Evolutionary conservation across 352 stramenopile species (phyloP).

Genomic region (Phytopythium chamaehyphon): DNA sequence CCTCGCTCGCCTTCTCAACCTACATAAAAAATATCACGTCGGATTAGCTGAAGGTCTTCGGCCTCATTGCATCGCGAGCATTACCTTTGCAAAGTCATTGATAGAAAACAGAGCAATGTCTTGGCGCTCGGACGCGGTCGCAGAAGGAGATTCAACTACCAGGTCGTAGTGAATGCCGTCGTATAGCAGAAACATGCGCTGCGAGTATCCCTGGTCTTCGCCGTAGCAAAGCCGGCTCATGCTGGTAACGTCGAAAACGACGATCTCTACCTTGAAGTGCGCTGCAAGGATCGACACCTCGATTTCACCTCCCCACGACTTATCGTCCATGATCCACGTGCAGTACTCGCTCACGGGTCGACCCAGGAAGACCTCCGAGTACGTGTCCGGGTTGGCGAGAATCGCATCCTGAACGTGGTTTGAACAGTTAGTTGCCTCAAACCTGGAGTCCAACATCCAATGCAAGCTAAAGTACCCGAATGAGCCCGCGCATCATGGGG

Average conservation of each 20-base stretch:
- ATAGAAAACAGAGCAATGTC: constrained; percentile 73
- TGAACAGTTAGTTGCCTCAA: neutral
- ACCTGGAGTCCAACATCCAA: neutral
- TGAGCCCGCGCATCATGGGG: constrained; percentile 57
- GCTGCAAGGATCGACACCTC: constrained; percentile 81
- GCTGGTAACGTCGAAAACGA: constrained; percentile 83
- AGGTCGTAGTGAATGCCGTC: constrained; percentile 86
- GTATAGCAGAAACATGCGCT: constrained; percentile 84
- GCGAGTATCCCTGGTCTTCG: constrained; percentile 75
- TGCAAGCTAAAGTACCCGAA: constrained; percentile 27
- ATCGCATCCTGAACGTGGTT: constrained; percentile 54
- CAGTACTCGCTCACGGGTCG: constrained; percentile 78
- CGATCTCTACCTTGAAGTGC: constrained; percentile 76
- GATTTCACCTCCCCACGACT: constrained; percentile 86
- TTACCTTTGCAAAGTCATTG: constrained; percentile 81
- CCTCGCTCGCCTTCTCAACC: constrained; percentile 73
- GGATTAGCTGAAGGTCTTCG: neutral
- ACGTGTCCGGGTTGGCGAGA: constrained; percentile 44
- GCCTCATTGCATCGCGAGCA: neutral
- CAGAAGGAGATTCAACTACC: constrained; percentile 54
- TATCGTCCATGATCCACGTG: constrained; percentile 77
- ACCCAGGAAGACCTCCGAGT: constrained; percentile 78
- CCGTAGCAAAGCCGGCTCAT: constrained; percentile 83
- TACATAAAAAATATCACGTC: constrained; percentile 9
- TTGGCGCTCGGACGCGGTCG: constrained; percentile 37